A percentile compares a stretch with the other conserved stretches of the same genome.
These are phyloP conservation scores for Melastoma malabathricum DNA, from an alignment of 345 rosid genomes.

Conservation along the genomic window DNA sequence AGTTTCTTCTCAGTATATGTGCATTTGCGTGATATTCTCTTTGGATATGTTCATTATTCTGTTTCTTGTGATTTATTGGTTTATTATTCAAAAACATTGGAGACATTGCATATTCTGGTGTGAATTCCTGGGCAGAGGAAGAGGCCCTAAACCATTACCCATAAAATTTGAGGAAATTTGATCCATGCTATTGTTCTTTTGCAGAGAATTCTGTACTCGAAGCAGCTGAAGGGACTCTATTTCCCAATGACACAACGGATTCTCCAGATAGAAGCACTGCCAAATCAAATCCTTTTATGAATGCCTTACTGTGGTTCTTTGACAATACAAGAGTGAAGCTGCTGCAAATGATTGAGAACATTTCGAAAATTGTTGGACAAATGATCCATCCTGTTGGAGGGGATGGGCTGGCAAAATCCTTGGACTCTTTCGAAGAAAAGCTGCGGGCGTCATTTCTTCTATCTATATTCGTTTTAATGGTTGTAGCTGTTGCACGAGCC, in stretches of 20 bases:
- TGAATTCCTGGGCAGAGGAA: too few species aligned
- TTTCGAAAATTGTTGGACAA: constrained; percentile 26
- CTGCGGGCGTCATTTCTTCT: constrained; percentile 25
- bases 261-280: constrained; percentile 5
- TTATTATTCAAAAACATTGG: too few species aligned
- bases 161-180: too few species aligned
- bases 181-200: background rate
- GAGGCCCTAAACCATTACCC: too few species aligned
- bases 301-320: constrained; percentile 36
- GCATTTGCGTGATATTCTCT: too few species aligned
- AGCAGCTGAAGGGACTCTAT: constrained; percentile 21
- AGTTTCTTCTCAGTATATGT: too few species aligned
- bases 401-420: background rate
- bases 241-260: constrained; percentile 22
- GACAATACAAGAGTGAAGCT: constrained; percentile 31
- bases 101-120: too few species aligned
- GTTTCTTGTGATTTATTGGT: too few species aligned
- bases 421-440: constrained; percentile 16
- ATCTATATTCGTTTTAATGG: constrained; percentile 23
- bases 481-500: constrained; percentile 27
- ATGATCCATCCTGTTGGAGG: constrained; percentile 17
- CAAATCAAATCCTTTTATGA: constrained; percentile 20
- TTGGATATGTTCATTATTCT: too few species aligned
- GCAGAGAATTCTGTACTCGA: background rate
- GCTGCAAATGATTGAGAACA: constrained; percentile 31